phyloP scores from a whole-genome alignment of 2,329 filamentous ascomycete species.

The Aspergillus intermedius region DNA sequence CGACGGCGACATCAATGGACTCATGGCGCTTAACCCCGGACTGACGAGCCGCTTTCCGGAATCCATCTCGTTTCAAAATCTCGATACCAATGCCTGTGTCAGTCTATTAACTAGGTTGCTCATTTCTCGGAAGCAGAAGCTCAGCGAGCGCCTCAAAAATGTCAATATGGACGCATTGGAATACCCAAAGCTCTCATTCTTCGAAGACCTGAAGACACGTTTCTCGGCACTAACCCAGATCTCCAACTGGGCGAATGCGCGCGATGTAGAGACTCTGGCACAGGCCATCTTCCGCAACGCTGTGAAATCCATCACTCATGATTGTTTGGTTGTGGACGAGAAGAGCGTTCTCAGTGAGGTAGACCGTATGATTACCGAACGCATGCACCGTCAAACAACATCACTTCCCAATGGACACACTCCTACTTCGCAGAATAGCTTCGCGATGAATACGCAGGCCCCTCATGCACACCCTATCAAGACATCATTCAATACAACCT shows the following conservation, averaged over 20 bases:
- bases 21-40: constrained; percentile 57
- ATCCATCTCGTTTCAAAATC: constrained; percentile 48
- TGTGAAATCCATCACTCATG: neutral
- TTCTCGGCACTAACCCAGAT: constrained; percentile 41
- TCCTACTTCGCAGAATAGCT: no score
- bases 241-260: constrained; percentile 56
- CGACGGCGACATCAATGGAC: constrained; percentile 56
- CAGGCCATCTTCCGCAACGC: constrained; percentile 44
- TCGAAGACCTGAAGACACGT: constrained; percentile 8
- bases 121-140: no score
- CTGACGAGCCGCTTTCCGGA: constrained; percentile 61
- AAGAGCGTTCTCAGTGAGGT: constrained; percentile 1
- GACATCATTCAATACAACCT: no score
- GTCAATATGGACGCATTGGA: constrained; percentile 22
- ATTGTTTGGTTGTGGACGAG: neutral
- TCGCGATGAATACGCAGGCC: neutral
- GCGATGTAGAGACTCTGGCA: constrained; percentile 54
- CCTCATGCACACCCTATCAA: neutral
- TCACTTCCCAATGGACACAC: neutral
- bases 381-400: neutral
- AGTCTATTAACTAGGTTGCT: constrained; percentile 31
- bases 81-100: constrained; percentile 42
- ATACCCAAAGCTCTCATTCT: constrained; percentile 12
- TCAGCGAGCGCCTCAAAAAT: constrained; percentile 19
- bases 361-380: constrained; percentile 12